Evolutionary conservation across 257 asterid species (phyloP), one percentile per base, ranked within the genome.

Genomic region (Gentiana macrophylla): DNA sequence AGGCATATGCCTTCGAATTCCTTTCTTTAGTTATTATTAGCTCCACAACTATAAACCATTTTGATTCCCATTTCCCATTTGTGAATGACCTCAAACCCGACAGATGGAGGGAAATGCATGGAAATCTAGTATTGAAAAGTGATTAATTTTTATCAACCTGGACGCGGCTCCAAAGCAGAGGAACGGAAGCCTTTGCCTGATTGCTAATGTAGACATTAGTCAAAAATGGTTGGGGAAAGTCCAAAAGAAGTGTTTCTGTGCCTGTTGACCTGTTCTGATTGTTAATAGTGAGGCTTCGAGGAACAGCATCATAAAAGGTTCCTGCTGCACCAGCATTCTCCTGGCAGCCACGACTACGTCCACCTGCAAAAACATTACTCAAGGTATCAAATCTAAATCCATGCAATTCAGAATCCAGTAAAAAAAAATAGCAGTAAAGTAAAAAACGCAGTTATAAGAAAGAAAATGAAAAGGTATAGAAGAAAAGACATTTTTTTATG

Each of bases 321-420:
- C 99, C 99, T 8, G 99, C 95, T 59, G 92, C 99, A 56, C 99
- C 99, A 36, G 99, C 91, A 82, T 93, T 93, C 62, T 82, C 91
- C 24, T 76, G 83, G 74, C 97, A 93, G 69, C 96, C 94, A 53
- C 67, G 80, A 72, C 99, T 93, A 77, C 75, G 83, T 64, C 99
- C 99, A 65, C 99, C 99, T 93, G 83, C 57, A 75, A 63, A 68
- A 65, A 70, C 45, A 57, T 57, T 37, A 43, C 63, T 4, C 45
- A 66, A 62, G 59, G 61, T 67, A 37, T 60, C 67, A 66, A 72
- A 58, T 44, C 37, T 55, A 12, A 32, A 10, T 36, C 32, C 15
- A n/a, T 10, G 62, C 32, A 33, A 45, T 32, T 24, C 9, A 13
- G 10, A 32, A 54, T 4, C 8, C 34, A 8, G 24, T 53, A 41